Conservation (phyloP, 1,284 basidiomycete genomes). For the Cryptococcus jaspeensis region DNA sequence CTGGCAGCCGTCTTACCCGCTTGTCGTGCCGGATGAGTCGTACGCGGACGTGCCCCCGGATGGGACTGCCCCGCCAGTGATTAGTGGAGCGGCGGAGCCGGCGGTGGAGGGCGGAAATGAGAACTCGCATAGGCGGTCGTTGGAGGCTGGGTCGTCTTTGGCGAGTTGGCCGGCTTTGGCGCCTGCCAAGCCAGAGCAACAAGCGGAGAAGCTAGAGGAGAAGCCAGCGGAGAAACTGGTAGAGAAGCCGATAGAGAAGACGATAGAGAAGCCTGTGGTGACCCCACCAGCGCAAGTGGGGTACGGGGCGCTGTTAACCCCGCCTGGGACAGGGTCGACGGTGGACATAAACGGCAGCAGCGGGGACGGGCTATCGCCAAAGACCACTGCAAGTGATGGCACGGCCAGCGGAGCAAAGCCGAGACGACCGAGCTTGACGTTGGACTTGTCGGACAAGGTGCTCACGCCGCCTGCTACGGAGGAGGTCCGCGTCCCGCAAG, state of each 20-base stretch:
- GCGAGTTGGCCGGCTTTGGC: constrained; percentile 7
- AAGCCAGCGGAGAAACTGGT: not conserved
- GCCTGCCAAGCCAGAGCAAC: too few species aligned
- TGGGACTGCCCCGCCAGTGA: constrained; percentile 12
- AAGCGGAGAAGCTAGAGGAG: too few species aligned
- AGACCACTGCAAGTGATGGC: not conserved
- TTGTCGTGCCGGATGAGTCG: constrained; percentile 23
- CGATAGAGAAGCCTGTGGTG: not conserved
- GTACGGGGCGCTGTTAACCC: not conserved
- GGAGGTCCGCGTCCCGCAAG: not conserved
- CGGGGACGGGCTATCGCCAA: too few species aligned
- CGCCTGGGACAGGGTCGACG: not conserved
- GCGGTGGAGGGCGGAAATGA: constrained; percentile 11
- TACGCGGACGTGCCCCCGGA: constrained; percentile 34
- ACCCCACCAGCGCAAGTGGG: not conserved
- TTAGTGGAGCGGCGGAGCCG: not conserved
- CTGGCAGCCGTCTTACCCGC: constrained; percentile 35
- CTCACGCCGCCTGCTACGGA: not conserved
- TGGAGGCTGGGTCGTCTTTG: constrained; percentile 4
- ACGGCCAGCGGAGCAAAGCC: not conserved
- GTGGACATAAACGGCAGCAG: too few species aligned
- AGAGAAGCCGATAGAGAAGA: not conserved
- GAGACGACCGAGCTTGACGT: not conserved
- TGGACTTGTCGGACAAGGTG: constrained; percentile 7
- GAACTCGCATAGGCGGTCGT: constrained; percentile 27